These are phyloP conservation scores for Citrus australasica DNA, from an alignment of 345 rosid species.

Conservation along the genomic window DNA sequence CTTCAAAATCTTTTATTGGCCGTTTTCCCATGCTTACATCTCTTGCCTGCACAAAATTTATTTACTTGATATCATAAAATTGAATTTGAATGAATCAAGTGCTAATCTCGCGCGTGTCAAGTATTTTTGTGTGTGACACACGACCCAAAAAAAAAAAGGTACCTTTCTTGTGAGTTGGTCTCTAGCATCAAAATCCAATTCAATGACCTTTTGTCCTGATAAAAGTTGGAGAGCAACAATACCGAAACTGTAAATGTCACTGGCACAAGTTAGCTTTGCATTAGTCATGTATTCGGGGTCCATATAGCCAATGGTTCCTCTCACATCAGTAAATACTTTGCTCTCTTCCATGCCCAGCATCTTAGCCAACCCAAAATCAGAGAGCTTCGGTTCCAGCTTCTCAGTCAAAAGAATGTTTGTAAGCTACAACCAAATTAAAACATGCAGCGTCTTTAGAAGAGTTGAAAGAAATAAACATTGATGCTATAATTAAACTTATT, in stretches of 20 bases:
- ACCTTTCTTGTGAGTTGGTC: slow-evolving; percentile 71
- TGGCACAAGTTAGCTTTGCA: slow-evolving; percentile 57
- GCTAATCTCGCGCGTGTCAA: too few species aligned
- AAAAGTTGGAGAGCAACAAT: slow-evolving; percentile 60
- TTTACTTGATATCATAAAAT: too few species aligned
- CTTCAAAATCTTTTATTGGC: slow-evolving; percentile 44
- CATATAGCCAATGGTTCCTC: slow-evolving; percentile 76
- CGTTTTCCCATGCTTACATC: slow-evolving; percentile 45
- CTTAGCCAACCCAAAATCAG: slow-evolving; percentile 65
- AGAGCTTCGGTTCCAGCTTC: slow-evolving; percentile 53
- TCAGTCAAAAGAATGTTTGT: slow-evolving; percentile 69
- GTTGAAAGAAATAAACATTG: too few species aligned
- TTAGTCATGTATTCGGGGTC: slow-evolving; percentile 75
- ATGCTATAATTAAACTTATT: too few species aligned
- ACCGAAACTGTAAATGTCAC: slow-evolving; percentile 71
- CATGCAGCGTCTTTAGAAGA: not conserved
- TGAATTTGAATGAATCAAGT: too few species aligned
- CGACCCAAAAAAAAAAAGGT: not conserved
- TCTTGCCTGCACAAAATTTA: slow-evolving; percentile 34
- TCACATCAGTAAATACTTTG: slow-evolving; percentile 70
- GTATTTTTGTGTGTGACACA: too few species aligned
- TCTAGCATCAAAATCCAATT: slow-evolving; percentile 56
- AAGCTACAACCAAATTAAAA: slow-evolving; percentile 32
- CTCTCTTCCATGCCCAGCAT: slow-evolving; percentile 70
- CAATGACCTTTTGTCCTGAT: slow-evolving; percentile 61